Percentiles rank a stretch among this genome's conserved stretches.
Conservation (phyloP, 2,329 filamentous ascomycete species). For the Allantophomopsis cytisporea region DNA sequence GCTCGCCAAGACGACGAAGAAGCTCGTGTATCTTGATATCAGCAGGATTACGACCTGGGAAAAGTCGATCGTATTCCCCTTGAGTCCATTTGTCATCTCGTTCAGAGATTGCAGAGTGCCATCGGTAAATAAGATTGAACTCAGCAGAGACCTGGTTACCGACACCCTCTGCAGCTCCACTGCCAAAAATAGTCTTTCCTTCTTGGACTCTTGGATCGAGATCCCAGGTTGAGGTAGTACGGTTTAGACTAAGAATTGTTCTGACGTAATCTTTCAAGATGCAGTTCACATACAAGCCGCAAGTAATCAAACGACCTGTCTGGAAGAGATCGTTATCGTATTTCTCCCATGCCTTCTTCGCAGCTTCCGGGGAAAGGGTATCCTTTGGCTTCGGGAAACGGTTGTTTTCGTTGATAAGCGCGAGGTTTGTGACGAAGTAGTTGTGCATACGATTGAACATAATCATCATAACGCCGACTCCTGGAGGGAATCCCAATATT, state of each 20-base stretch:
- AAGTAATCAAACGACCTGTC: slow-evolving; percentile 61
- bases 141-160: slow-evolving; percentile 79
- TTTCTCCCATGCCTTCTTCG: slow-evolving; percentile 44
- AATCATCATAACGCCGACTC: slow-evolving; percentile 56
- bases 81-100: slow-evolving; percentile 74
- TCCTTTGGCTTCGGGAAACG: slow-evolving; percentile 56
- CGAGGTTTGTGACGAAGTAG: slow-evolving; percentile 65
- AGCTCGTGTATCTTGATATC: slow-evolving; percentile 48
- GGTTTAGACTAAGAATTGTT: slow-evolving; percentile 32
- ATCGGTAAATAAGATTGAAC: slow-evolving; percentile 80
- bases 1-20: slow-evolving; percentile 45
- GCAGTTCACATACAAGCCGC: slow-evolving; percentile 67
- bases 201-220: slow-evolving; percentile 61
- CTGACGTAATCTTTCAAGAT: slow-evolving; percentile 67
- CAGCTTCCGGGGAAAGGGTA: slow-evolving; percentile 32
- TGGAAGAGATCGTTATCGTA: slow-evolving; percentile 71
- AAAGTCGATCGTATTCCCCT: slow-evolving; percentile 48
- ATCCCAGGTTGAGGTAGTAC: slow-evolving; percentile 33
- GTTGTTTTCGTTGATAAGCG: slow-evolving; percentile 70
- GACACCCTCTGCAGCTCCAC: slow-evolving; percentile 53
- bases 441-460: slow-evolving; percentile 86
- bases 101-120: slow-evolving; percentile 68
- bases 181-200: slow-evolving; percentile 32
- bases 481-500: slow-evolving; percentile 56
- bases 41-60: slow-evolving; percentile 33